Evolutionary conservation across 2,329 filamentous ascomycete species (phyloP).

Genomic region (Hirsutella thompsonii): DNA sequence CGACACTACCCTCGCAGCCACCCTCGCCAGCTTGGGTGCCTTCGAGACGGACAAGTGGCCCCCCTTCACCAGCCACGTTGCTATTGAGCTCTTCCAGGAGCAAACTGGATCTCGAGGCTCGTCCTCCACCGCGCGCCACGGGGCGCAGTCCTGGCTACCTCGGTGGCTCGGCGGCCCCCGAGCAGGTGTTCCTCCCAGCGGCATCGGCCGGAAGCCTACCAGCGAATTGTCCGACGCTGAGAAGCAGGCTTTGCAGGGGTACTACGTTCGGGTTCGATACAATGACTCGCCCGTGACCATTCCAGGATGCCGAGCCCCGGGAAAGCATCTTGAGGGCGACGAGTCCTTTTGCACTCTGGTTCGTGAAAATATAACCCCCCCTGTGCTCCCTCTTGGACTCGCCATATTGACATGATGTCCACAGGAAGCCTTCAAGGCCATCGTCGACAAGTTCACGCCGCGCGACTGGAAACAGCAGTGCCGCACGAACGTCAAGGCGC

Average conservation of each 20-base stretch:
- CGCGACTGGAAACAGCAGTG: constrained; percentile 56
- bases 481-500: constrained; percentile 26
- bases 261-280: constrained; percentile 84
- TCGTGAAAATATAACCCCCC: constrained; percentile 22
- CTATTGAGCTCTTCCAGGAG: constrained; percentile 82
- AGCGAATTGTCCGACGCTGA: constrained; percentile 43
- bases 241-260: constrained; percentile 49
- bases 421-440: constrained; percentile 77
- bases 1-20: constrained; percentile 79
- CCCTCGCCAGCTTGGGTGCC: constrained; percentile 66
- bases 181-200: constrained; percentile 16
- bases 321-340: constrained; percentile 78
- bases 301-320: constrained; percentile 62
- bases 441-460: constrained; percentile 85
- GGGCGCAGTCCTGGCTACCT: constrained; percentile 10
- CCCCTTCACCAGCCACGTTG: constrained; percentile 84
- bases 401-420: constrained; percentile 2
- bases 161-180: constrained; percentile 13
- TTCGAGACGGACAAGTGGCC: constrained; percentile 70
- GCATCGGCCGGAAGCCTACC: constrained; percentile 47
- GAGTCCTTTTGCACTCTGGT: constrained; percentile 83
- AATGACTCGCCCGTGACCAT: constrained; percentile 76
- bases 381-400: background rate
- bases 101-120: background rate
- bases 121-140: background rate